Percentiles rank a stretch among this genome's conserved stretches.
These are phyloP conservation scores for Vigna nakashimae DNA, from an alignment of 306 rosid species.

Conservation along the genomic window DNA sequence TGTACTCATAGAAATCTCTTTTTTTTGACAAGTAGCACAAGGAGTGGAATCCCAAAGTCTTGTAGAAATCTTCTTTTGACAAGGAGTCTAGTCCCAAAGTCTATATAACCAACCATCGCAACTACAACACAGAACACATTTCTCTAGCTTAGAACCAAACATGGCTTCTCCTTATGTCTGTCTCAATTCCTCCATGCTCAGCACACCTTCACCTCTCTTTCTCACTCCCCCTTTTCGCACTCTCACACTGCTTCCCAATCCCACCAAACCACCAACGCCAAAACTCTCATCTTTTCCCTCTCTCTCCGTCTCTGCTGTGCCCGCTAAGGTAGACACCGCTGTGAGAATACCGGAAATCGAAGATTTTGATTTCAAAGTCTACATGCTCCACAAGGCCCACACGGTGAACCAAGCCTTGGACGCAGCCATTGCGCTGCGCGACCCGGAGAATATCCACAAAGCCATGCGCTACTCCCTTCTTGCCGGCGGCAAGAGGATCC, in stretches of 20 bases:
- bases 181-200: neutral
- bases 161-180: neutral
- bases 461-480: conserved; percentile 85
- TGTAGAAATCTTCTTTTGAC: too few species aligned
- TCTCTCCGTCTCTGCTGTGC: conserved; percentile 46
- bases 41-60: neutral
- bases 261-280: neutral
- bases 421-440: conserved; percentile 51
- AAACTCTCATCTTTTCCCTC: conserved; percentile 6
- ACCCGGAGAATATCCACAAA: conserved; percentile 70
- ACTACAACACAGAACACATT: too few species aligned
- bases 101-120: neutral
- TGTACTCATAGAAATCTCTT: too few species aligned
- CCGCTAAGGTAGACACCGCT: conserved; percentile 43
- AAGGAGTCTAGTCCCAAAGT: neutral
- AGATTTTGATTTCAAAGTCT: conserved; percentile 60
- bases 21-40: too few species aligned
- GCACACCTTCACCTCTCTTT: conserved; percentile 36
- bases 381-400: conserved; percentile 61
- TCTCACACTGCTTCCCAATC: neutral
- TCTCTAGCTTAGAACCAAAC: neutral
- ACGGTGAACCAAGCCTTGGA: conserved; percentile 67
- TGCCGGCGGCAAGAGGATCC: conserved; percentile 80
- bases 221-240: conserved; percentile 23
- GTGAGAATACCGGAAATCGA: conserved; percentile 3